Conservation (phyloP, 371 early-diverging fungal genomes). For the Mucor ambiguus region DNA sequence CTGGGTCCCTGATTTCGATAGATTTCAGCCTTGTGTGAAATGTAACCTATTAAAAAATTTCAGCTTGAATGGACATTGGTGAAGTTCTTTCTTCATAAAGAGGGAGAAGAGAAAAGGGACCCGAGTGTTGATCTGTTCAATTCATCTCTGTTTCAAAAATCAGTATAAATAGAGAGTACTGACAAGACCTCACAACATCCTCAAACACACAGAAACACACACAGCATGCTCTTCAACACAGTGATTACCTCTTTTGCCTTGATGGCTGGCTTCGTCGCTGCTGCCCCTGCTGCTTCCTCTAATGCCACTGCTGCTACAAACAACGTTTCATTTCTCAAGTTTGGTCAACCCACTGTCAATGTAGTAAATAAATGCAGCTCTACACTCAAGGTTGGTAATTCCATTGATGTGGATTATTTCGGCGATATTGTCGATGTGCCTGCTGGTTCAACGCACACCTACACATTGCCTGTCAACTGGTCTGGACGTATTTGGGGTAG, state of each 20-base stretch:
- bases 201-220: neutral
- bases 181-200: neutral
- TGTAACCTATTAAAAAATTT: conserved; percentile 17
- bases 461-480: conserved; percentile 31
- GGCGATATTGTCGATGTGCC: conserved; percentile 18
- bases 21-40: conserved; percentile 9
- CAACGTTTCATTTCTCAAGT: neutral
- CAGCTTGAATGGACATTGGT: conserved; percentile 1
- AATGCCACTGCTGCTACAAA: neutral
- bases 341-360: conserved; percentile 16
- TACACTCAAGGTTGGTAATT: conserved; percentile 14
- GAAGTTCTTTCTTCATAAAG: conserved; percentile 9
- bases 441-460: conserved; percentile 21
- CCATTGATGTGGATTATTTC: conserved; percentile 20
- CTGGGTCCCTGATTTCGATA: neutral
- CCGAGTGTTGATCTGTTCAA: neutral
- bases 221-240: conserved; percentile 6
- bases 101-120: neutral
- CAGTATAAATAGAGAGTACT: neutral
- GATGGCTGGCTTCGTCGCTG: conserved; percentile 6
- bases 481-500: conserved; percentile 47
- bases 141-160: conserved; percentile 3
- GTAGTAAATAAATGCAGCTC: conserved; percentile 20
- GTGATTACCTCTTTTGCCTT: conserved; percentile 8
- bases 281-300: conserved; percentile 14